Percentiles rank a stretch among this genome's conserved stretches.
Evolutionary conservation across 352 stramenopile genomes (phyloP).

Genomic region (Globisporangium barbulae): DNA sequence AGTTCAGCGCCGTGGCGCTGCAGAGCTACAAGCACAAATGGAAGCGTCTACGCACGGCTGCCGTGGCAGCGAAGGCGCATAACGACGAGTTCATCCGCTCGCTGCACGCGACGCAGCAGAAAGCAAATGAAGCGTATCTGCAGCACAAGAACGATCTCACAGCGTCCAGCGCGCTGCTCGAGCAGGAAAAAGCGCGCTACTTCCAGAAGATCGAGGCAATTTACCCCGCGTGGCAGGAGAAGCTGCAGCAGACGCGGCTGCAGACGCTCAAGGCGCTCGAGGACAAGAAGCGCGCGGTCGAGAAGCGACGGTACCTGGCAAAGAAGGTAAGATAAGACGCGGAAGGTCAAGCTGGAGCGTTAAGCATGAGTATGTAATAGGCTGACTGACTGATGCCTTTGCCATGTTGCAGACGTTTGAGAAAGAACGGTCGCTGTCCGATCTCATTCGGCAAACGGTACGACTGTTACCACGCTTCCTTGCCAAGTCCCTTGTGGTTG

Average conservation of each 20-base stretch:
- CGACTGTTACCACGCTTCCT: neutral
- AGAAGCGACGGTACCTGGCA: conserved; percentile 61
- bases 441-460: conserved; percentile 71
- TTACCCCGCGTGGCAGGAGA: conserved; percentile 73
- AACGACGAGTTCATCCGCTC: conserved; percentile 67
- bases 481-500: no score
- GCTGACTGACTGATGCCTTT: neutral
- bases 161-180: conserved; percentile 33
- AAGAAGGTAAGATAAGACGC: conserved; percentile 49
- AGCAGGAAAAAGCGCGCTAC: conserved; percentile 63
- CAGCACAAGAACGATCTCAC: conserved; percentile 42
- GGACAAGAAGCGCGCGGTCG: conserved; percentile 67
- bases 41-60: conserved; percentile 43
- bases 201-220: conserved; percentile 57
- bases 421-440: conserved; percentile 66
- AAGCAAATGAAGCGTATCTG: conserved; percentile 43
- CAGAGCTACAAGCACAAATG: conserved; percentile 66
- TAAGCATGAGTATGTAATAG: neutral
- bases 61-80: conserved; percentile 38
- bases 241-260: conserved; percentile 47
- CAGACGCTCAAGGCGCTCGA: conserved; percentile 60
- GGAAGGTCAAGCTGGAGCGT: neutral
- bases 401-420: conserved; percentile 59
- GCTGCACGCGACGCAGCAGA: conserved; percentile 47
- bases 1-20: conserved; percentile 67